Conservation (phyloP, 1,139 yeast species). For the Sugiyamaella novakii region DNA sequence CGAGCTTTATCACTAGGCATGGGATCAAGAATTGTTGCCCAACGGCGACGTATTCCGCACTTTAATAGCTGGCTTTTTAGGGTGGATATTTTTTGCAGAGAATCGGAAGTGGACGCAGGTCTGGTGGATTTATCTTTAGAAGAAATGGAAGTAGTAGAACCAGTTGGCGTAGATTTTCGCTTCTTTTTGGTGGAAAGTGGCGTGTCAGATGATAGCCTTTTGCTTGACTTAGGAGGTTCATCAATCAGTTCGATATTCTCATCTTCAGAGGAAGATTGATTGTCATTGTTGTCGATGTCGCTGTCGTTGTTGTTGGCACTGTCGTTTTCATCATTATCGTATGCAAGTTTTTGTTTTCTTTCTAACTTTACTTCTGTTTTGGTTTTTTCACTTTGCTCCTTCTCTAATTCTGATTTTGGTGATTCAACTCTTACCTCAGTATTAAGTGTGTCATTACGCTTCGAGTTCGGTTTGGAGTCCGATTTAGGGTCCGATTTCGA, state of each 20-base stretch:
- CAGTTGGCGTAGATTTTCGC: background rate
- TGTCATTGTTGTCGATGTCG: background rate
- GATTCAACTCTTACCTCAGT: no score
- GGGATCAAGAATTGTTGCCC: constrained; percentile 33
- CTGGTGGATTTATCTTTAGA: constrained; percentile 12
- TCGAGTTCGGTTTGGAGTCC: no score
- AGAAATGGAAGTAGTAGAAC: constrained; percentile 2
- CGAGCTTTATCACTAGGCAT: constrained; percentile 29
- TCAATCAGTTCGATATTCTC: constrained; percentile 12
- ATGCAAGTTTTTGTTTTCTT: background rate
- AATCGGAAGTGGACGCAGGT: constrained; percentile 2
- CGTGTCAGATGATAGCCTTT: background rate
- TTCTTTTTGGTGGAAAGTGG: constrained; percentile 16
- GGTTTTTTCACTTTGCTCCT: no score
- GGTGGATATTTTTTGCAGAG: constrained; percentile 29
- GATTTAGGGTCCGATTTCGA: constrained; percentile 3
- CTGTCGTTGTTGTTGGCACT: background rate
- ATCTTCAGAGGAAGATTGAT: constrained; percentile 16
- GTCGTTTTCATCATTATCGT: background rate
- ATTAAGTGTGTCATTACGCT: no score
- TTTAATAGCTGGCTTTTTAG: constrained; percentile 34
- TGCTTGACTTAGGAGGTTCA: constrained; percentile 7
- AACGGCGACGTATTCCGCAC: constrained; percentile 37
- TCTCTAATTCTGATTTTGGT: no score
- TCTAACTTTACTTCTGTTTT: background rate